Evolutionary conservation across 495 filamentous ascomycete species (phyloP), one percentile per base, ranked within the genome.

Genomic region (Endocarpon pusillum): DNA sequence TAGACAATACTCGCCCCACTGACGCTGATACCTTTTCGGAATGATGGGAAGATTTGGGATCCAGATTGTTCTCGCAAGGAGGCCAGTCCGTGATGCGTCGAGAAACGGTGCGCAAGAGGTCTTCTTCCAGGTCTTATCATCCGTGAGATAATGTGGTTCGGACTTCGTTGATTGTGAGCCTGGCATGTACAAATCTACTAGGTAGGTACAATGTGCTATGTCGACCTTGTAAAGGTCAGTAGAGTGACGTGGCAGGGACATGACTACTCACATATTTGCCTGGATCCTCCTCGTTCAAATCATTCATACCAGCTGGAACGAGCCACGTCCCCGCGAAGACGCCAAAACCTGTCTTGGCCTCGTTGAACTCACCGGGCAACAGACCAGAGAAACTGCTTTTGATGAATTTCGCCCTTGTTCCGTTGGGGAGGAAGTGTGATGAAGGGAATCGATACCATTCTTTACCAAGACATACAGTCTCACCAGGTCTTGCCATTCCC

Each of bases 371-470:
- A 3, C 91, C 91, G 1, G 91, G 91, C 17, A 99, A 63, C 24
- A 99, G 55, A 7, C 91, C 91, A 18, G 67, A 63, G 55, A 99
- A 99, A 38, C 82, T 81, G 45, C 81, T 89, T 43, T 76, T 78
- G 33, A 99, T 60, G 43, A 93, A 96, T 40, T 82, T 91, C 38
- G 81, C 81, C 26, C 67, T 69, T 66, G 85, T 77, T 28, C 65
- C 64, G 4, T 73, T 52, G 0, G 91, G 91, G 1, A 99, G 63
- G 51, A 86, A 81, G 57, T 86, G 96, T 3, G 82, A 86, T 10
- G 81, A 85, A 8, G 91, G 91, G 47, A 92, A 99, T 31, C 91
- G 81, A 50, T 99, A 94, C 91, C 91, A 99, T 51, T 99, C 91
- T 51, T 94, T 96, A 26, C 79, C 86, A 30, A 94, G 67, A 54